Evolutionary conservation across 2,329 filamentous ascomycete species (phyloP).

Genomic region (Arthroderma sp.): DNA sequence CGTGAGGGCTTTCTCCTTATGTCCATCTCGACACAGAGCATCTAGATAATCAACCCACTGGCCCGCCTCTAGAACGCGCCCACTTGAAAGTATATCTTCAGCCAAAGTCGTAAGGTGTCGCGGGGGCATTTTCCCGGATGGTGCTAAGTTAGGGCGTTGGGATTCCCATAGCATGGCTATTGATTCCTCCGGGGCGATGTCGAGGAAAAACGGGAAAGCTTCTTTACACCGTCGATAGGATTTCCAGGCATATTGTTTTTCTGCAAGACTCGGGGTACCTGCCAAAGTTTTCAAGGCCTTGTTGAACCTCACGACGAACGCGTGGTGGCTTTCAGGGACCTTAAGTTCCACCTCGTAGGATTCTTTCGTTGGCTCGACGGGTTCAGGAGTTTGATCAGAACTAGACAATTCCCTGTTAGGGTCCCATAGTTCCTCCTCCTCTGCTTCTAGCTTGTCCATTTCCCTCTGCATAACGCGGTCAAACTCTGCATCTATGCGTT

Average conservation of each 20-base stretch:
- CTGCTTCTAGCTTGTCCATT: conserved; percentile 26
- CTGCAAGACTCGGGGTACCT: conserved; percentile 21
- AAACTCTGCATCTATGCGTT: conserved; percentile 6
- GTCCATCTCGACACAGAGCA: conserved; percentile 52
- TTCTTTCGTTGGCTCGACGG: conserved; percentile 13
- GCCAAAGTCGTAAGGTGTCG: conserved; percentile 50
- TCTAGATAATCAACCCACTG: conserved; percentile 59
- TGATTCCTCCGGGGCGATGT: conserved; percentile 46
- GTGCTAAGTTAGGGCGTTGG: conserved; percentile 33
- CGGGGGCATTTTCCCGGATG: conserved; percentile 11
- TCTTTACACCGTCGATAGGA: conserved; percentile 41
- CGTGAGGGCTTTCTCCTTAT: conserved; percentile 47
- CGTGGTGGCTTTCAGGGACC: conserved; percentile 25
- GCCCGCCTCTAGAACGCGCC: conserved; percentile 41
- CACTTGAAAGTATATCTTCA: conserved; percentile 53
- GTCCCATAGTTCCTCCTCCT: conserved; percentile 28
- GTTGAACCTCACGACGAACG: conserved; percentile 33
- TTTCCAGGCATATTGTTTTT: conserved; percentile 36
- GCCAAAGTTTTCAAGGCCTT: conserved; percentile 24
- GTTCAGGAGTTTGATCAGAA: conserved; percentile 7
- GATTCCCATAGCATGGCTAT: conserved; percentile 59
- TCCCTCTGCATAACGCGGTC: conserved; percentile 8
- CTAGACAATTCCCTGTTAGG: conserved; percentile 13
- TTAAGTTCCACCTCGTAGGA: conserved; percentile 25
- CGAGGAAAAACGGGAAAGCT: conserved; percentile 36